These are phyloP conservation scores for Penicilliopsis zonata DNA, from an alignment of 495 filamentous ascomycete species.

Conservation along the genomic window DNA sequence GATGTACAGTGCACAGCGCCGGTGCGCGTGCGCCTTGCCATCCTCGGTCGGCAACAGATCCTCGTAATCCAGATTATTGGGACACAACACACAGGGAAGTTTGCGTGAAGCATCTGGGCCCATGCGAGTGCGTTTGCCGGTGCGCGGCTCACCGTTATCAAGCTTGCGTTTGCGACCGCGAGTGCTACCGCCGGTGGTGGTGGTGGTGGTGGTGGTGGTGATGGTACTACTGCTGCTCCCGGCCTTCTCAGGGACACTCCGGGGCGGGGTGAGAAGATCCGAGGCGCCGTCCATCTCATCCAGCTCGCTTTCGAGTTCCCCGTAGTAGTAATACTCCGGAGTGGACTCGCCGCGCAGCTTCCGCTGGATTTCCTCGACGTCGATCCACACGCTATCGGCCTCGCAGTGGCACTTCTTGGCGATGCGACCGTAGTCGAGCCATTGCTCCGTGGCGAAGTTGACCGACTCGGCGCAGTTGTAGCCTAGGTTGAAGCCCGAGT, in stretches of 20 bases:
- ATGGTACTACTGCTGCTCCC: too few species aligned
- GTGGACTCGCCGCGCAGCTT: conserved; percentile 87
- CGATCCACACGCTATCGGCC: conserved; percentile 95
- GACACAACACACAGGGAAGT: conserved; percentile 87
- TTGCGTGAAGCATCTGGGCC: conserved; percentile 56
- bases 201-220: too few species aligned
- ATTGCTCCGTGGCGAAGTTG: conserved; percentile 91
- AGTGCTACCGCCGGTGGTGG: too few species aligned
- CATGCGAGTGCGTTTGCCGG: conserved; percentile 64
- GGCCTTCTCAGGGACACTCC: conserved; percentile 53
- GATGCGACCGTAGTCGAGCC: conserved; percentile 87
- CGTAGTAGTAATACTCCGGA: conserved; percentile 73
- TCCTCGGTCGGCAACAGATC: conserved; percentile 79
- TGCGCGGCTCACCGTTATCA: conserved; percentile 45
- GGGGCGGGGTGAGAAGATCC: conserved; percentile 69
- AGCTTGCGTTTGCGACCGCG: conserved; percentile 53
- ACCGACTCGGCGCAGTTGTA: conserved; percentile 99
- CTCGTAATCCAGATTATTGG: conserved; percentile 79
- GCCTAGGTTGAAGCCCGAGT: conserved; percentile 94
- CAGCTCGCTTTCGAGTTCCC: conserved; percentile 55
- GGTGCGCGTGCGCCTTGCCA: conserved; percentile 70
- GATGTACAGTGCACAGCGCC: conserved; percentile 79
- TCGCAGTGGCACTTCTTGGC: conserved; percentile 97
- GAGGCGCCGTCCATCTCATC: conserved; percentile 48
- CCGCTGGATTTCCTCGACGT: conserved; percentile 87